phyloP scores from a whole-genome alignment of 495 filamentous ascomycete genomes.

The Monascus purpureus region DNA sequence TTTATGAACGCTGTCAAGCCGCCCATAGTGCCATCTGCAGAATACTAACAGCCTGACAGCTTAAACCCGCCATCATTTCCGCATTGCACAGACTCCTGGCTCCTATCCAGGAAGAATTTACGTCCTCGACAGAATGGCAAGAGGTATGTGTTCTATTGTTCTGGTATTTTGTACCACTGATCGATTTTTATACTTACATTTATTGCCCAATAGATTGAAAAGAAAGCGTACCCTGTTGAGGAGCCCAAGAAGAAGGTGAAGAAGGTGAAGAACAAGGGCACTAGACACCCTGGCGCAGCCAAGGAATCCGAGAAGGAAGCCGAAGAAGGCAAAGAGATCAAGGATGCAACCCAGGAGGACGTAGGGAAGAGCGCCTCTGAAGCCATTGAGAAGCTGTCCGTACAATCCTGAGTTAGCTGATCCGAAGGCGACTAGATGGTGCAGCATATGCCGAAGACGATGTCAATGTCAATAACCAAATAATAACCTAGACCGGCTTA shows the following conservation, averaged over 20 bases:
- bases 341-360: conserved; percentile 13
- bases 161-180: background rate
- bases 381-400: conserved; percentile 22
- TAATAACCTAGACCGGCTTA: too few species aligned
- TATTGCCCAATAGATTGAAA: background rate
- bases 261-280: background rate
- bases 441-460: too few species aligned
- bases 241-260: background rate
- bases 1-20: background rate
- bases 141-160: background rate
- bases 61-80: background rate
- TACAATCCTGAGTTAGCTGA: conserved; percentile 7
- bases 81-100: background rate
- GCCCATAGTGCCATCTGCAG: background rate
- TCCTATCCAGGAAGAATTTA: background rate
- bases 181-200: background rate
- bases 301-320: conserved; percentile 1
- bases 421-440: too few species aligned
- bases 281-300: background rate
- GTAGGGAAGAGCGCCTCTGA: conserved; percentile 19
- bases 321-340: conserved; percentile 15
- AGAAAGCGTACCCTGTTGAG: background rate
- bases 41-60: background rate
- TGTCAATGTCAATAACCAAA: too few species aligned
- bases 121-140: background rate